Conservation (phyloP, 129 eudicot genomes). For the Daucus carota region DH1_v3.0 NC_030385.2:41949001-41949500, state of each 20-base stretch:
- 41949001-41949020: background rate
- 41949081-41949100: background rate
- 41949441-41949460: no score
- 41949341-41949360: no score
- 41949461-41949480: no score
- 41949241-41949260: background rate
- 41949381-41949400: background rate
- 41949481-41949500: no score
- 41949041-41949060: background rate
- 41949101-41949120: background rate
- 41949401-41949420: no score
- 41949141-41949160: background rate
- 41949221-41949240: conserved; percentile 11
- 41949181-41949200: background rate
- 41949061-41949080: background rate
- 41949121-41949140: background rate
- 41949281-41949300: background rate
- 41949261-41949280: conserved; percentile 7
- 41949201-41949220: background rate
- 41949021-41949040: background rate
- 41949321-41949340: background rate
- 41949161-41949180: background rate
- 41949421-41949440: no score
- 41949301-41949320: background rate
- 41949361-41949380: background rate